Evolutionary conservation across 2,329 filamentous ascomycete species (phyloP).

Genomic region (Colletotrichum sp.): DNA sequence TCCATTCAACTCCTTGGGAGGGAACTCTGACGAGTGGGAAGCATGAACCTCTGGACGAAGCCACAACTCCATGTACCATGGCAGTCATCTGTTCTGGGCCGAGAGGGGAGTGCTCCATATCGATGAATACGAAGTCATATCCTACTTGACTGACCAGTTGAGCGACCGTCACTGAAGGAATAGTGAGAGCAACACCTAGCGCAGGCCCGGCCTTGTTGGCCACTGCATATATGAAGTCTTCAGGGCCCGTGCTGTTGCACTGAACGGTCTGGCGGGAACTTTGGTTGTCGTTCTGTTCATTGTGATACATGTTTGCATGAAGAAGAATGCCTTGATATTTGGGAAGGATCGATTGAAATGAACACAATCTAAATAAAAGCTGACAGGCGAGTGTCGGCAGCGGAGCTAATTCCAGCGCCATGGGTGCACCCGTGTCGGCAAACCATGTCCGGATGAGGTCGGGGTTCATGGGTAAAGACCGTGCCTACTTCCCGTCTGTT

Average conservation of each 20-base stretch:
- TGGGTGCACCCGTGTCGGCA: background rate
- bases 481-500: background rate
- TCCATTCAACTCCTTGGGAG: background rate
- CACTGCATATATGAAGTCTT: background rate
- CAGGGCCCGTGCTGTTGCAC: background rate
- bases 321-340: background rate
- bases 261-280: background rate
- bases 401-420: accelerated
- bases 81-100: background rate
- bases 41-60: background rate
- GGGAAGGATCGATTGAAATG: background rate
- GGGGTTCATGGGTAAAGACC: background rate
- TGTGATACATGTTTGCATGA: background rate
- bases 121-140: background rate
- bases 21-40: background rate
- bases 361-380: background rate
- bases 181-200: background rate
- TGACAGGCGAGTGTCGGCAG: accelerated
- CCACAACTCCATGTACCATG: background rate
- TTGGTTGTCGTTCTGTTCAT: background rate
- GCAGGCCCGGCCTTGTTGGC: background rate
- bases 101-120: background rate
- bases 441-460: background rate
- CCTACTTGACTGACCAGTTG: background rate
- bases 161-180: background rate